A percentile compares a stretch with the other conserved stretches of the same genome.
phyloP scores from a whole-genome alignment of 257 asterid species.

The Gynochthodes officinalis region DNA sequence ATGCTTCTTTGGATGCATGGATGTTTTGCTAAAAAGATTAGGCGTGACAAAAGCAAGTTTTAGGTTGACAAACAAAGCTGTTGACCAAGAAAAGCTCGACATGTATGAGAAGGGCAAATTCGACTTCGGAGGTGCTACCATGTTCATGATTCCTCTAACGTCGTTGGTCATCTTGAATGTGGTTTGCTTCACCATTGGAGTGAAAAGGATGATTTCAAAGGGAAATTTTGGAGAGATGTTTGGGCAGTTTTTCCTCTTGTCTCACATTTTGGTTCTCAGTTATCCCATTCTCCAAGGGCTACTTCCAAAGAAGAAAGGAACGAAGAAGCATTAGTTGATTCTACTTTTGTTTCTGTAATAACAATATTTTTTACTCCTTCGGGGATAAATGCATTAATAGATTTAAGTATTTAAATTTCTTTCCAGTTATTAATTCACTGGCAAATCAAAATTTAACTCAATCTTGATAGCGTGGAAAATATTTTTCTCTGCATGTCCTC shows the following conservation, averaged over 20 bases:
- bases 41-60: conserved; percentile 52
- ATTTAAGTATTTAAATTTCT: too few relatives aligned
- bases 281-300: conserved; percentile 64
- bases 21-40: conserved; percentile 33
- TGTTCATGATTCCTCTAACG: conserved; percentile 70
- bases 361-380: too few relatives aligned
- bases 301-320: conserved; percentile 48
- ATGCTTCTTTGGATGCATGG: conserved; percentile 44
- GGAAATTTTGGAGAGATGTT: conserved; percentile 52
- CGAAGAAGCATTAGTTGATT: conserved; percentile 20
- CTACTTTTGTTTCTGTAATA: too few relatives aligned
- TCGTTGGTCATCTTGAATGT: conserved; percentile 54
- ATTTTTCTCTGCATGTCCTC: too few relatives aligned
- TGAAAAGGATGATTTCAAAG: conserved; percentile 36
- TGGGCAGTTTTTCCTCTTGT: conserved; percentile 57
- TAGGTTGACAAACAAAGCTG: conserved; percentile 55
- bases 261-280: conserved; percentile 56
- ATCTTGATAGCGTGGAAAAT: too few relatives aligned
- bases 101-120: conserved; percentile 58
- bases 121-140: conserved; percentile 60
- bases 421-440: too few relatives aligned
- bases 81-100: conserved; percentile 54
- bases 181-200: conserved; percentile 55
- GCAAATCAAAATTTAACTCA: too few relatives aligned
- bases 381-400: too few relatives aligned